Base-by-base conservation (phyloP, 371 early-diverging fungal genomes). In the Sporodiniella umbellata region DNA sequence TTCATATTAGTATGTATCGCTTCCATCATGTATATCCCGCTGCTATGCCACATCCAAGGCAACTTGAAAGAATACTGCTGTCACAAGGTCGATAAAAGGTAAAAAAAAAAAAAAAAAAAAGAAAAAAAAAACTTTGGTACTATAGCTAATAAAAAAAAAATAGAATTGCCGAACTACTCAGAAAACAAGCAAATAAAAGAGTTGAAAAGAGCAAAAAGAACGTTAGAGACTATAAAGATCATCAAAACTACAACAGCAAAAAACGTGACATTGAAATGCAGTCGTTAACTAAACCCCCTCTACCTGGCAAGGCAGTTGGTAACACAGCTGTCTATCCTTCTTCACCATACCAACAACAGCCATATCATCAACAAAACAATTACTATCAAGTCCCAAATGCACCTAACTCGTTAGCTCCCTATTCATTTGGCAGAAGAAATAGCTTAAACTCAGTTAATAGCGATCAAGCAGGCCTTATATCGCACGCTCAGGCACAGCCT, bases 51-150 rank as follows among this genome's bases (percentile, higher is more conserved):
- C 43, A 90, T 94, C 47, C 85, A 80, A 28, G 95, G 95, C 17
- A 94, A 93, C 56, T 67, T 94, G 48, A 94, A 94, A 64, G 95
- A 94, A 60, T 94, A 87, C 56, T 90, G 91, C 57, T 91, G 90
- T 58, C 90, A 92, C 73, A 90, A 89, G 65, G 85, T 94, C 14
- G 95, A 93, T 66, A 31, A 45, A 28, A 33, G 30, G 28, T 30
- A 28, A 42, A 8, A 22, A 39, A 39, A 24, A 2, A 51, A n/a
- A 25, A 40, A 15, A 19, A 40, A 40, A 21, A 8, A 40, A 40
- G 7, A 7, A 21, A 40, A 19, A 40, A 28, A 28, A 28, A 28
- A 28, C n/a, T n/a, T n/a, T n/a, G n/a, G n/a, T n/a, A n/a, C n/a
- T n/a, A n/a, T n/a, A n/a, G n/a, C n/a, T n/a, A 28, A 28, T 7